Percentiles rank a stretch among this genome's conserved stretches.
Conservation (phyloP, 345 rosid genomes). For the Toxicodendron radicans region DNA sequence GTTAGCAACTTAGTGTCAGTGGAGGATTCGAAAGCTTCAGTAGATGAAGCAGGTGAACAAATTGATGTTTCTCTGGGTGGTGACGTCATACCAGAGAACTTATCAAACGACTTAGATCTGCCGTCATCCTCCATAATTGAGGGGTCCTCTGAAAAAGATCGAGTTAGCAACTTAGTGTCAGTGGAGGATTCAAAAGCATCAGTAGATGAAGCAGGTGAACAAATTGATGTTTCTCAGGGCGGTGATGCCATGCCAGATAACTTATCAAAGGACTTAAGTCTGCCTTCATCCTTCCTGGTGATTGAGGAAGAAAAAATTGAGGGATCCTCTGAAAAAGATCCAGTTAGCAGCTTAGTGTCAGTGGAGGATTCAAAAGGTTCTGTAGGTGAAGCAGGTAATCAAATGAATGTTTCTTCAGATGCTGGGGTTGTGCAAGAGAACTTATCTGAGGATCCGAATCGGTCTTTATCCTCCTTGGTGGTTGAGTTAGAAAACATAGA, state of each 20-base stretch:
- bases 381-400: slow-evolving; percentile 14
- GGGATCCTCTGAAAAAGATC: background rate
- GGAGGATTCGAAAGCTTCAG: too few relatives aligned
- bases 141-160: slow-evolving; percentile 10
- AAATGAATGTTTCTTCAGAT: slow-evolving; percentile 9
- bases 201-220: slow-evolving; percentile 12
- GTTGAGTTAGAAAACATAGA: slow-evolving; percentile 9
- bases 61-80: too few relatives aligned
- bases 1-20: too few relatives aligned
- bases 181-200: background rate
- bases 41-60: too few relatives aligned
- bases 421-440: background rate
- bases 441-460: slow-evolving; percentile 1
- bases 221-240: slow-evolving; percentile 16
- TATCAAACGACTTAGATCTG: too few relatives aligned
- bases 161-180: background rate
- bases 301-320: slow-evolving; percentile 17
- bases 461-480: slow-evolving; percentile 15
- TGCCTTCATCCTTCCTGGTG: slow-evolving; percentile 18
- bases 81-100: too few relatives aligned
- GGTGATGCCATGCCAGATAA: slow-evolving; percentile 25
- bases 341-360: slow-evolving; percentile 2
- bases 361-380: background rate
- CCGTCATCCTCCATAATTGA: background rate
- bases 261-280: slow-evolving; percentile 15